Conservation (phyloP, 179 eudicot species). For the Gypsophila paniculata region DNA sequence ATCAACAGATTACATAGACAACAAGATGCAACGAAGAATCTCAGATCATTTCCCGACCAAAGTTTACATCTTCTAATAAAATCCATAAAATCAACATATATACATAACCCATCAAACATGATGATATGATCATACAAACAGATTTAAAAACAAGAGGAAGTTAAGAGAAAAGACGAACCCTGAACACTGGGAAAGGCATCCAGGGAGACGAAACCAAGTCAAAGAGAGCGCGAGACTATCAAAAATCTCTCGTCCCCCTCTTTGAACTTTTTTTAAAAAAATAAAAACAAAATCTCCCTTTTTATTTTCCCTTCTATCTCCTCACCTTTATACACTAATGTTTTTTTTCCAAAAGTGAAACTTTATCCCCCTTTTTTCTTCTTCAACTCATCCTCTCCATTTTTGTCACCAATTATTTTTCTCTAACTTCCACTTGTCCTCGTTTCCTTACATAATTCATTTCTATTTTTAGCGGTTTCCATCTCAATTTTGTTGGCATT, state of each 20-base stretch:
- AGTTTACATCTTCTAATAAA: not conserved
- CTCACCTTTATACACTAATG: not conserved
- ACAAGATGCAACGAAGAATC: not conserved
- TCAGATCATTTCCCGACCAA: not conserved
- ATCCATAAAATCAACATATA: not conserved
- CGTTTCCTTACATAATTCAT: conserved; percentile 16
- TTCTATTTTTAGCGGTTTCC: conserved; percentile 22
- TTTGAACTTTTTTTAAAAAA: conserved; percentile 16
- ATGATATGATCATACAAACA: not conserved
- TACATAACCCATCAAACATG: not conserved
- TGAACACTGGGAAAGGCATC: conserved; percentile 78
- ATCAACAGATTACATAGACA: not conserved
- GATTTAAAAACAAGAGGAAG: not conserved
- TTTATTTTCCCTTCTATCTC: conserved; percentile 14
- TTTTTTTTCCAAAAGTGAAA: not conserved
- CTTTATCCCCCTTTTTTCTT: not conserved
- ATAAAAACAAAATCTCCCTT: conserved; percentile 12
- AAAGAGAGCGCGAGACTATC: conserved; percentile 59
- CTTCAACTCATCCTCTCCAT: not conserved
- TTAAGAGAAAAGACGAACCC: conserved; percentile 35
- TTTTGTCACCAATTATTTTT: conserved; percentile 13
- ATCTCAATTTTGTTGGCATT: conserved; percentile 12
- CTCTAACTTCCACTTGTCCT: not conserved
- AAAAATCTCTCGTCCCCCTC: conserved; percentile 20
- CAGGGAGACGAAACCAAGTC: conserved; percentile 71